These are phyloP conservation scores for Letharia lupina DNA, from an alignment of 495 filamentous ascomycete species.

Conservation along the genomic window DNA sequence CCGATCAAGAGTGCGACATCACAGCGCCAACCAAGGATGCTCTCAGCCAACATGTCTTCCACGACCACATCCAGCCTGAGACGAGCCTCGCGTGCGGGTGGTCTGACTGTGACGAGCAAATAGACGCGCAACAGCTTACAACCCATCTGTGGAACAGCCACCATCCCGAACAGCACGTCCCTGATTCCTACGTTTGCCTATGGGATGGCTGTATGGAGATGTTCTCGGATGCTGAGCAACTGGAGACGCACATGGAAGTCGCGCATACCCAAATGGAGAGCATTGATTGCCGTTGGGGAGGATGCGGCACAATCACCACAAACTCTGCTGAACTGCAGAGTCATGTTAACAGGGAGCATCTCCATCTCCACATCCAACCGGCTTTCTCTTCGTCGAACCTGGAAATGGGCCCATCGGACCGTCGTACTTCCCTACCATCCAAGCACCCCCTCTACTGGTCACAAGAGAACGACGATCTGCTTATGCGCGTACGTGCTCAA, in stretches of 20 bases:
- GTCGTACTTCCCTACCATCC: neutral
- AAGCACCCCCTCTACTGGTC: constrained; percentile 43
- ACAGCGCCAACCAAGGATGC: constrained; percentile 13
- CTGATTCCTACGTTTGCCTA: constrained; percentile 17
- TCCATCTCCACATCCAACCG: neutral
- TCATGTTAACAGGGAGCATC: constrained; percentile 18
- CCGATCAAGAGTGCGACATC: constrained; percentile 18
- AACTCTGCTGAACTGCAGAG: constrained; percentile 14
- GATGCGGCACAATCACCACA: constrained; percentile 13
- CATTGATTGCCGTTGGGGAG: constrained; percentile 22
- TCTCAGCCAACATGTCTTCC: constrained; percentile 19
- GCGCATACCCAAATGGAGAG: constrained; percentile 6
- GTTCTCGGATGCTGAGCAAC: constrained; percentile 13
- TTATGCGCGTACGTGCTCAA: constrained; percentile 51
- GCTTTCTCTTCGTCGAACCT: neutral
- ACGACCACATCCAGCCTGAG: constrained; percentile 21
- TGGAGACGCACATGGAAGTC: constrained; percentile 17
- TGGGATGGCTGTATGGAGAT: constrained; percentile 12
- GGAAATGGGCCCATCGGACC: neutral
- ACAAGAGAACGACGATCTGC: constrained; percentile 53
- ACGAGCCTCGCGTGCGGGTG: constrained; percentile 11
- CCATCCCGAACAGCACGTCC: neutral
- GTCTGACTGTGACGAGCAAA: constrained; percentile 13
- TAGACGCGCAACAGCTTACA: constrained; percentile 12
- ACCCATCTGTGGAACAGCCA: constrained; percentile 15